Evolutionary conservation across 2,329 filamentous ascomycete genomes (phyloP), one percentile per base, ranked within the genome.

Genomic region (Fusarium nematophilum): DNA sequence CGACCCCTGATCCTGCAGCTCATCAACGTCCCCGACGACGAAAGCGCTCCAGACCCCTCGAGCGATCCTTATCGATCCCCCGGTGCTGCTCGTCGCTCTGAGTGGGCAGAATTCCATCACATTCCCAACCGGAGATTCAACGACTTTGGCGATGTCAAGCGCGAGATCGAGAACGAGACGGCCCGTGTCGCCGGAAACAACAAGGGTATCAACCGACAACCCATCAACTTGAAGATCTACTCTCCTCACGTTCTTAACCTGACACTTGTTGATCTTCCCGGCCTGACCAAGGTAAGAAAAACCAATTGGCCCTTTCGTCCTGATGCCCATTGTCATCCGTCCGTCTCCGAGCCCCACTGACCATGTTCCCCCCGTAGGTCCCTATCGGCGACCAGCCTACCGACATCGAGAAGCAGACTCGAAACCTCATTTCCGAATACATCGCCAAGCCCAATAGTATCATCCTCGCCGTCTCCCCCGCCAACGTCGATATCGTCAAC

Each of bases 371-470:
- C 48, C 45, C 27, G 21, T 6, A 92, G 89, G 93, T 97, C 55
- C 95, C 95, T 25, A 98, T 99, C 75, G 95, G 95, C 65, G 95
- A 99, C 75, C 95, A 99, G 75, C 95, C 95, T 7, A 89, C 91
- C 70, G 95, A 99, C 73, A 99, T 99, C 72, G 95, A 99, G 82
- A 98, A 97, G 78, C 95, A 99, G 79, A 99, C 95, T 26, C 87
- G 94, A 64, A 97, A 92, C 66, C 86, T 99, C 69, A 98, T 99
- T 70, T 91, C 93, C 51, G 95, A 99, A 80, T 99, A 97, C 74
- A 99, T 98, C 72, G 93, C 93, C 53, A 99, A 99, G 79, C 94
- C 95, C 11, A 99, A 99, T 83, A 97, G 94, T 78, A 97, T 99
- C 71, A 89, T 99, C 64, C 86, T 99, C 46, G 95, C 95, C 26